Conservation (phyloP, 2,329 filamentous ascomycete genomes). For the Cercospora nicotianae region DNA sequence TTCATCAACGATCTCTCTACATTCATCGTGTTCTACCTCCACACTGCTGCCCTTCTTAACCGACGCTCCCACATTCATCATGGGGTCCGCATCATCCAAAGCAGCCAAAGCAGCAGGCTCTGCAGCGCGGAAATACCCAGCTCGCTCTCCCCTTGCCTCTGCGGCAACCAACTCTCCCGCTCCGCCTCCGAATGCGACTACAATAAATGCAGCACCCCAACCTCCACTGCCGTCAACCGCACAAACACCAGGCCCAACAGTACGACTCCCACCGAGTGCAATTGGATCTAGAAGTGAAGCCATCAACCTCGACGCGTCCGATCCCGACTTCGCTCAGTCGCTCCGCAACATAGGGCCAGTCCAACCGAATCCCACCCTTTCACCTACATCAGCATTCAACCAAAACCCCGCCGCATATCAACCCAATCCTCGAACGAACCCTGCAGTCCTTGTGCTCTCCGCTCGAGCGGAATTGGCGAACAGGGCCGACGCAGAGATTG, state of each 20-base stretch:
- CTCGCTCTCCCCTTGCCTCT: slow-evolving; percentile 38
- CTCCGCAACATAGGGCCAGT: slow-evolving; percentile 66
- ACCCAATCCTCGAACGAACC: slow-evolving; percentile 50
- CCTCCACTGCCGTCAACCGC: slow-evolving; percentile 34
- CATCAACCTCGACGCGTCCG: slow-evolving; percentile 61
- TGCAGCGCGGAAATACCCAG: slow-evolving; percentile 58
- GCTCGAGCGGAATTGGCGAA: slow-evolving; percentile 53
- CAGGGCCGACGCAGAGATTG: slow-evolving; percentile 56
- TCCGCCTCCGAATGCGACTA: slow-evolving; percentile 29
- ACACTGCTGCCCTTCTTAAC: background rate
- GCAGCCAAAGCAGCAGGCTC: slow-evolving; percentile 52
- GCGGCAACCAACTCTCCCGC: slow-evolving; percentile 31
- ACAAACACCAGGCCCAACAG: slow-evolving; percentile 42
- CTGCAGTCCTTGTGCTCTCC: slow-evolving; percentile 55
- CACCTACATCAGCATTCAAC: slow-evolving; percentile 54
- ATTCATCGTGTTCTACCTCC: background rate
- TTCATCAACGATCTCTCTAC: slow-evolving; percentile 3
- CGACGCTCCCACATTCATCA: slow-evolving; percentile 31
- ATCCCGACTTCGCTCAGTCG: slow-evolving; percentile 73
- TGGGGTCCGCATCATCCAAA: slow-evolving; percentile 63
- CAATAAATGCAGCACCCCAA: slow-evolving; percentile 30
- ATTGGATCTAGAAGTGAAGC: slow-evolving; percentile 45
- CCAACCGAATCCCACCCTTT: slow-evolving; percentile 58
- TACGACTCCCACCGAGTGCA: slow-evolving; percentile 44
- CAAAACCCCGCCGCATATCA: slow-evolving; percentile 38